Conservation (phyloP, 768 basidiomycete species). For the Nidula microcarpa region DNA sequence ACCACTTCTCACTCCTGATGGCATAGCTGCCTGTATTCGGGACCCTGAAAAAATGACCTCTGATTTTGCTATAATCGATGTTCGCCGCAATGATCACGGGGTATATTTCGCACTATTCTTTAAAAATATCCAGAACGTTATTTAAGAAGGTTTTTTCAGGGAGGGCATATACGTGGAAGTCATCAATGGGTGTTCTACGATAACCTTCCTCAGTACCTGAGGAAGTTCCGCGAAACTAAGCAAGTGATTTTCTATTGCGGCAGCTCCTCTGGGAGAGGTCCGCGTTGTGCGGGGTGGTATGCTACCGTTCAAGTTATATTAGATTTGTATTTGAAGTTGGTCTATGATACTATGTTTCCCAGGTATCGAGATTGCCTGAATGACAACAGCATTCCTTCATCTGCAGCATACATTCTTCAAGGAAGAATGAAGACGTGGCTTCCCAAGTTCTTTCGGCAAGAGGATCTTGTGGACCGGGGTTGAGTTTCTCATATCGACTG, state of each 20-base stretch:
- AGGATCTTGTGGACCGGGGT: constrained; percentile 24
- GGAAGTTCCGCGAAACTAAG: constrained; percentile 31
- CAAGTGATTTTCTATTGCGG: constrained; percentile 54
- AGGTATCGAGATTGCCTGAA: constrained; percentile 53
- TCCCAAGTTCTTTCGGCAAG: constrained; percentile 22
- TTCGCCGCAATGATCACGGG: constrained; percentile 41
- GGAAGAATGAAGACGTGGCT: constrained; percentile 45
- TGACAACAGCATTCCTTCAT: constrained; percentile 15
- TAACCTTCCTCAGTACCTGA: constrained; percentile 35
- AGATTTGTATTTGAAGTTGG: neutral
- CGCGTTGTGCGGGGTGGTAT: constrained; percentile 55
- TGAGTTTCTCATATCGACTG: neutral
- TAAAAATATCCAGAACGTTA: neutral
- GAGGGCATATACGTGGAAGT: constrained; percentile 52
- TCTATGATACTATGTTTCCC: neutral
- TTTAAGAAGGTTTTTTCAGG: constrained; percentile 22
- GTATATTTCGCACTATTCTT: constrained; percentile 20
- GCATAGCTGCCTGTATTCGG: constrained; percentile 32
- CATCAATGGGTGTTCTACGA: constrained; percentile 45
- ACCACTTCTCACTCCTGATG: constrained; percentile 24
- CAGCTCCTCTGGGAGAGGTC: constrained; percentile 48
- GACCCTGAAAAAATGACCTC: constrained; percentile 5
- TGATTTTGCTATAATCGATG: constrained; percentile 45
- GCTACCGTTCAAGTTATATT: neutral
- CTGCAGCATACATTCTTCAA: constrained; percentile 35